Conservation (phyloP, 2,329 filamentous ascomycete genomes). For the Cercospora berteroae region DNA sequence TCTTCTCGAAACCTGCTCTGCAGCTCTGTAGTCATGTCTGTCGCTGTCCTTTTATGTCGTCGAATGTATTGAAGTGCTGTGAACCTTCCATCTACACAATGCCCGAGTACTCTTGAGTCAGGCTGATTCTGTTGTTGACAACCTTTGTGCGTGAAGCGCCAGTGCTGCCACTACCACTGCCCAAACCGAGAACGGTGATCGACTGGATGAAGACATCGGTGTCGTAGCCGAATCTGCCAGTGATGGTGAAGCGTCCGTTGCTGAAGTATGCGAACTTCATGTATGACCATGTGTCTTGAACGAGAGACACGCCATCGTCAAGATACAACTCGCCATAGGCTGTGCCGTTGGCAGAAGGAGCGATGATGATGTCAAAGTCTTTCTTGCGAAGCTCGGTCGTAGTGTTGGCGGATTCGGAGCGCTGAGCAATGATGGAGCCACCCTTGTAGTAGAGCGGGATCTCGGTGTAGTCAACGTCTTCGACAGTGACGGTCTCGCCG, state of each 20-base stretch:
- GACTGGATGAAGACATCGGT: slow-evolving; percentile 46
- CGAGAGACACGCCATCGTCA: slow-evolving; percentile 70
- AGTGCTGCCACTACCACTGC: slow-evolving; percentile 24
- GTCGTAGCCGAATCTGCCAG: slow-evolving; percentile 42
- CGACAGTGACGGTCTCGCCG: slow-evolving; percentile 46
- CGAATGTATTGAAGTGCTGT: neutral
- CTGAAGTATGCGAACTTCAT: slow-evolving; percentile 58
- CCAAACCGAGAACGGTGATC: slow-evolving; percentile 50
- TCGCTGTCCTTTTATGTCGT: neutral
- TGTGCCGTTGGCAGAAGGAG: slow-evolving; percentile 59
- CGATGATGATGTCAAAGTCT: slow-evolving; percentile 69
- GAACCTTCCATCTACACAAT: neutral
- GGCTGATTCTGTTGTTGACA: slow-evolving; percentile 2
- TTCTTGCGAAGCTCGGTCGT: slow-evolving; percentile 63
- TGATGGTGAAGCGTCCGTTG: slow-evolving; percentile 19
- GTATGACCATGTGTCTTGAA: slow-evolving; percentile 56
- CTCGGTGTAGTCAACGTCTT: slow-evolving; percentile 48
- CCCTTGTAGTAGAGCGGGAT: slow-evolving; percentile 69
- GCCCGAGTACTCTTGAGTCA: slow-evolving; percentile 4
- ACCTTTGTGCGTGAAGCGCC: slow-evolving; percentile 2
- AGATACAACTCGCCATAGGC: slow-evolving; percentile 70
- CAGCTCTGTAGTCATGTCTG: neutral
- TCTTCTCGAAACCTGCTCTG: neutral
- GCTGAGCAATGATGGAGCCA: slow-evolving; percentile 63
- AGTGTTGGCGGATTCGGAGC: slow-evolving; percentile 57